phyloP scores from a whole-genome alignment of 2,329 filamentous ascomycete species.

The Paraphoma sp. region DNA sequence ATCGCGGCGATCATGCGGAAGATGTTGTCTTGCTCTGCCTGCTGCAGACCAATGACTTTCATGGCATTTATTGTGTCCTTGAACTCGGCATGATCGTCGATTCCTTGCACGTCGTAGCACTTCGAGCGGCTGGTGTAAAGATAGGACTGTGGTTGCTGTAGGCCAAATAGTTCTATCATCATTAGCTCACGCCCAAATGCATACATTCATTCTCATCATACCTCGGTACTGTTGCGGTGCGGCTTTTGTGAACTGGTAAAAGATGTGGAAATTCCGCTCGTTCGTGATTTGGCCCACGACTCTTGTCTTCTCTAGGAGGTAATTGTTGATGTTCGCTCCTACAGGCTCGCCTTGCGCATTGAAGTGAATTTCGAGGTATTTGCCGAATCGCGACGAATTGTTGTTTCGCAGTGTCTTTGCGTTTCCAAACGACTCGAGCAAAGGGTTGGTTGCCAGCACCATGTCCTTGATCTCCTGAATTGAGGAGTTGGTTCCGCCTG shows the following conservation, averaged over 20 bases:
- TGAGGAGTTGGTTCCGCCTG: slow-evolving; percentile 80
- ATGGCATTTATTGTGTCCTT: slow-evolving; percentile 92
- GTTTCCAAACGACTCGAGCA: slow-evolving; percentile 97
- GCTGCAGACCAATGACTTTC: slow-evolving; percentile 87
- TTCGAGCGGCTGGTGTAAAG: slow-evolving; percentile 93
- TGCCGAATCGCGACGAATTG: slow-evolving; percentile 97
- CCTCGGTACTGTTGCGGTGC: slow-evolving; percentile 83
- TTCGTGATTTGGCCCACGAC: slow-evolving; percentile 94
- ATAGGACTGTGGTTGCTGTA: slow-evolving; percentile 92
- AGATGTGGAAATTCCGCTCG: slow-evolving; percentile 98
- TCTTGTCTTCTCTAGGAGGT: slow-evolving; percentile 91
- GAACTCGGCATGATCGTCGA: slow-evolving; percentile 90
- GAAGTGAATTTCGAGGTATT: slow-evolving; percentile 97
- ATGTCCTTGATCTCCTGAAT: slow-evolving; percentile 99
- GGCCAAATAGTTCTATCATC: slow-evolving; percentile 73
- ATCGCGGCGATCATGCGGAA: slow-evolving; percentile 94
- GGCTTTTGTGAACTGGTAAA: slow-evolving; percentile 98
- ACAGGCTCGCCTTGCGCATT: slow-evolving; percentile 89
- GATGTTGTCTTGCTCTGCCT: slow-evolving; percentile 91
- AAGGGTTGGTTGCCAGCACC: slow-evolving; percentile 96
- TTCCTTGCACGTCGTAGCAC: slow-evolving; percentile 91
- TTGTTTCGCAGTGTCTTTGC: slow-evolving; percentile 98
- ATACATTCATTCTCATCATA: slow-evolving; percentile 30
- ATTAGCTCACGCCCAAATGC: slow-evolving; percentile 15
- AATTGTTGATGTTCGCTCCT: slow-evolving; percentile 97